Evolutionary conservation across 2,329 filamentous ascomycete genomes (phyloP), one percentile per base, ranked within the genome.

Genomic region (Catunica adiposa): DNA sequence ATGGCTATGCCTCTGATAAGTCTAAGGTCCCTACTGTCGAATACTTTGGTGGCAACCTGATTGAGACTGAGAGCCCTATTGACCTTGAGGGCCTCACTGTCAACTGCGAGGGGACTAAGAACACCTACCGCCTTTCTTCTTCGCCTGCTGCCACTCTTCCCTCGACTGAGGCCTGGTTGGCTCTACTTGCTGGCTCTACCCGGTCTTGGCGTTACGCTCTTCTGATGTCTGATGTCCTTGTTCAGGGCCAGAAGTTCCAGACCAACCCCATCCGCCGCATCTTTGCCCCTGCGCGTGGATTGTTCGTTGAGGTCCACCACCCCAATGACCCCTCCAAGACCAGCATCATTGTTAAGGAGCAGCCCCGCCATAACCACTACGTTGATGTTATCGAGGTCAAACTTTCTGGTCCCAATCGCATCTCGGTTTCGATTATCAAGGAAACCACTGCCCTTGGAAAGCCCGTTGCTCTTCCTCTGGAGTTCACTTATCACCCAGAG

Each of bases 231-330:
- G 90, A 98, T 62, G 85, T 96, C 26, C 83, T 96, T 61, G 86
- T 96, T 3, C 92, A 98, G 69, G 92, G 89, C 15, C 85, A 95
- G 68, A 89, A 94, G 66, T 97, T 95, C 73, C 88, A 97, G 73
- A 94, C 88, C 57, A 98, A 98, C 71, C 94, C 92, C 0, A 85
- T 96, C 72, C 85, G 83, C 66, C 83, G 90, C 56, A 89, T 98
- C 58, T 90, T 97, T 61, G 83, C 86, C 9, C 92, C 92, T 14
- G 79, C 82, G 14, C 82, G 83, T 34, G 92, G 92, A 50, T 80
- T 97, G 68, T 84, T 89, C 58, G 87, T 98, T 34, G 92, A 98
- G 71, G 86, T 98, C 59, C 68, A 76, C 22, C 72, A 90, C 65
- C 89, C 90, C 22, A 83, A 90, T 58, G 82, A 95, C 44, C 83